Evolutionary conservation across 163 green algal genomes (phyloP).

Genomic region (Scenedesmus sp.): DNA sequence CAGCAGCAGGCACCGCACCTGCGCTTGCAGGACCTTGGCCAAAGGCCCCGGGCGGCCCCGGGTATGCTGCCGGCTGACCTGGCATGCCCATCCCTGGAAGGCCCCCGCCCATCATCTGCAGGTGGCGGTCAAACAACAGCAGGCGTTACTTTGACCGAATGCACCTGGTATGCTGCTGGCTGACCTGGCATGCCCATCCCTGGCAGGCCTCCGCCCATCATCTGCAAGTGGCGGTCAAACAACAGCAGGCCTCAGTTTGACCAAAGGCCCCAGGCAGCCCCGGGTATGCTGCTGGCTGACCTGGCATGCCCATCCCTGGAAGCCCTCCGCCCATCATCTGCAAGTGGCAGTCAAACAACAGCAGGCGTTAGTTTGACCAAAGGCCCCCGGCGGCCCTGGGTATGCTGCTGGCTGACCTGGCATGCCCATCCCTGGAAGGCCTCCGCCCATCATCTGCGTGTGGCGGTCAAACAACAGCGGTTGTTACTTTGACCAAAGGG

Average conservation of each 20-base stretch:
- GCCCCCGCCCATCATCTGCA: slow-evolving; percentile 10
- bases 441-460: neutral
- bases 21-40: neutral
- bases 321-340: slow-evolving; percentile 8
- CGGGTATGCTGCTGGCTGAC: neutral
- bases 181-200: neutral
- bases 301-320: slow-evolving; percentile 4
- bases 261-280: neutral
- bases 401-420: neutral
- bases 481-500: neutral
- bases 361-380: neutral
- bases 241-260: too few species aligned
- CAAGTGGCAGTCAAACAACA: neutral
- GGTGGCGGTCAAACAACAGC: neutral
- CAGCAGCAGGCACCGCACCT: neutral
- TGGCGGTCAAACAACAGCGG: too few species aligned
- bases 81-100: slow-evolving; percentile 4
- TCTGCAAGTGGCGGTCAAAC: neutral
- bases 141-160: neutral
- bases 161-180: neutral
- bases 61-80: neutral
- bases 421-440: neutral
- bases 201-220: neutral
- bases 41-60: neutral
- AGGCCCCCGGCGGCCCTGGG: too few species aligned